Evolutionary conservation across 495 filamentous ascomycete genomes (phyloP).

Genomic region (Neurospora intermedia): DNA sequence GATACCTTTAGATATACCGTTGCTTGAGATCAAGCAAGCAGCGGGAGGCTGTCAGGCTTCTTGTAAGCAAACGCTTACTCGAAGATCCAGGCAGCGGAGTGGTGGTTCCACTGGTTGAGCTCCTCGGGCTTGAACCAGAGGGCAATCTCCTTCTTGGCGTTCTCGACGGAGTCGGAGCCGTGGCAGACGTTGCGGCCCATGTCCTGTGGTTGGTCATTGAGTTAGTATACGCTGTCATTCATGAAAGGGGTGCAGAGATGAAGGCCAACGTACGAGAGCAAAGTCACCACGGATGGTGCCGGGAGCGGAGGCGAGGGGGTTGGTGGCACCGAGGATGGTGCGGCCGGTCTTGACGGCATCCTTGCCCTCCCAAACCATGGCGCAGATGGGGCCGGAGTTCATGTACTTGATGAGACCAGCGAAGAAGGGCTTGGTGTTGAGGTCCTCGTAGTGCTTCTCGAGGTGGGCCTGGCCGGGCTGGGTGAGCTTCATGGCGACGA

Average conservation of each 20-base stretch:
- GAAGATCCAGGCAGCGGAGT: slow-evolving; percentile 86
- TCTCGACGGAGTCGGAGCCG: slow-evolving; percentile 96
- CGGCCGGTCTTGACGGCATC: slow-evolving; percentile 98
- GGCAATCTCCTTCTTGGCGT: slow-evolving; percentile 97
- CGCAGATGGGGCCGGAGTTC: slow-evolving; percentile 89
- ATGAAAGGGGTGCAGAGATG: not conserved
- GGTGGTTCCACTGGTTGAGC: slow-evolving; percentile 65
- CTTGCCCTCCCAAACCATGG: slow-evolving; percentile 98
- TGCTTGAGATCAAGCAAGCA: not conserved
- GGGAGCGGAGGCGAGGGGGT: slow-evolving; percentile 84
- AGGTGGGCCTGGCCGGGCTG: slow-evolving; percentile 84
- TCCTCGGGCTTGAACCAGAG: slow-evolving; percentile 92
- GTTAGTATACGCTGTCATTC: slow-evolving; percentile 1
- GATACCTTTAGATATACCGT: not conserved
- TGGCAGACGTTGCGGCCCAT: slow-evolving; percentile 99
- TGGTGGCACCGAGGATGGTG: slow-evolving; percentile 91
- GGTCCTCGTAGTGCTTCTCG: slow-evolving; percentile 94
- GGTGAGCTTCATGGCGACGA: slow-evolving; percentile 90
- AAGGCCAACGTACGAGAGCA: slow-evolving; percentile 5
- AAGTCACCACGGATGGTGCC: slow-evolving; percentile 95
- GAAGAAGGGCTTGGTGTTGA: slow-evolving; percentile 93
- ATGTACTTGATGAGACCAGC: slow-evolving; percentile 87
- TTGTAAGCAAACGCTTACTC: slow-evolving; percentile 49
- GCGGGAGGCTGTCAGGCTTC: not conserved
- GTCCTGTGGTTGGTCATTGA: slow-evolving; percentile 26